These are phyloP conservation scores for Colletotrichum acutatum DNA, from an alignment of 2,329 filamentous ascomycete species.

Conservation along the genomic window DNA sequence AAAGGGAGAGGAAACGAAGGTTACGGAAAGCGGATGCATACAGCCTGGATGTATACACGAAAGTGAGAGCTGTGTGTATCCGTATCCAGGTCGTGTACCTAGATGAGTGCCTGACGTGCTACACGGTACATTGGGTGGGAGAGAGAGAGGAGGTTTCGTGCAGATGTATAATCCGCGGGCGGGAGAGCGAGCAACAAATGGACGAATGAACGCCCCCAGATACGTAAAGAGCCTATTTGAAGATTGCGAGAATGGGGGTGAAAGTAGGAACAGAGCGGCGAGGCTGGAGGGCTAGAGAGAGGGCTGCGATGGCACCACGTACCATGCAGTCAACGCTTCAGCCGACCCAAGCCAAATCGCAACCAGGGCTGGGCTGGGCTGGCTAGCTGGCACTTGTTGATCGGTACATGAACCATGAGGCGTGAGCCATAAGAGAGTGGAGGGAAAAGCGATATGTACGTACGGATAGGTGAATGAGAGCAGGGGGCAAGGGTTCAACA, in stretches of 20 bases:
- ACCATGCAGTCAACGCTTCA: constrained; percentile 33
- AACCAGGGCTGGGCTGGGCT: constrained; percentile 17
- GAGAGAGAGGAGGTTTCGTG: not conserved
- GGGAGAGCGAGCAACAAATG: constrained; percentile 1
- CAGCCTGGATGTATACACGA: constrained; percentile 20
- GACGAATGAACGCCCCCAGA: not conserved
- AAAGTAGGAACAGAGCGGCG: constrained; percentile 19
- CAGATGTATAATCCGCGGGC: constrained; percentile 6
- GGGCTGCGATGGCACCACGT: constrained; percentile 28
- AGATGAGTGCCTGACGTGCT: constrained; percentile 23
- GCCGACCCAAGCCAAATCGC: constrained; percentile 17
- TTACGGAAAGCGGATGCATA: constrained; percentile 33
- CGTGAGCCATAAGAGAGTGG: not conserved
- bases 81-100: constrained; percentile 6
- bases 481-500: constrained; percentile 7
- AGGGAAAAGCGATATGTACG: not conserved
- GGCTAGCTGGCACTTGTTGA: constrained; percentile 8
- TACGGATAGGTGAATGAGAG: constrained; percentile 5
- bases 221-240: not conserved
- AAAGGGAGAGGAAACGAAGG: constrained; percentile 33
- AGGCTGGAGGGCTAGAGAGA: constrained; percentile 24
- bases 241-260: constrained; percentile 12
- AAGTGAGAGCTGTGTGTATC: constrained; percentile 13
- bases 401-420: constrained; percentile 4
- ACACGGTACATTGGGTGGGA: constrained; percentile 11